Base-by-base conservation (phyloP, 2,329 filamentous ascomycete genomes). In the Xylariales sp. region DNA sequence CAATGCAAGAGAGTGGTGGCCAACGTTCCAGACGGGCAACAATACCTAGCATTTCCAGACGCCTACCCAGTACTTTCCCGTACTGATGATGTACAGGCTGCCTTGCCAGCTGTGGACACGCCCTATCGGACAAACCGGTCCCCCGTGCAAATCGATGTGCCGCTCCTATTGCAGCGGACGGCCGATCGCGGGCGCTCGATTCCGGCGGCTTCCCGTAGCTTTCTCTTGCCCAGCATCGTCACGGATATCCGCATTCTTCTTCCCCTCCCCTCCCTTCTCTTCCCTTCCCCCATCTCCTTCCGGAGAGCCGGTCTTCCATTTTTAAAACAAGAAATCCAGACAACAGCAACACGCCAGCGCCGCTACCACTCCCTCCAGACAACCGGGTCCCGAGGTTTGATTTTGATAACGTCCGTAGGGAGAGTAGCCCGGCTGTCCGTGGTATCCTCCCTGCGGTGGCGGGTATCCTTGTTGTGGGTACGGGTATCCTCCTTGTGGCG, bases 261-360 rank as follows among this genome's bases (percentile, higher is more conserved):
- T 12, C 15, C 8, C 31, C 15, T 32, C 16, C 16, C 15, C 31
- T 7, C 10, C 31, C 31, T 18, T n/a, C 18, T 11, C 16, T 18
- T 22, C 2, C 21, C 32, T 25, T 22, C 12, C 12, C 16, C 12
- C 16, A 36, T n/a, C n/a, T n/a, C n/a, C n/a, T n/a, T n/a, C n/a
- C n/a, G n/a, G n/a, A n/a, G n/a, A n/a, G n/a, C n/a, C n/a, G n/a
- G n/a, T n/a, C n/a, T n/a, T n/a, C n/a, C n/a, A n/a, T n/a, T n/a
- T 20, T 55, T 71, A 80, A 52, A 77, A 78, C n/a, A 79, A 54
- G 16, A 62, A 49, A 49, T 80, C 76, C 52, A 80, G 55, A 54
- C 76, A 80, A 60, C 76, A 80, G 56, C 76, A 80, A 57, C 74
- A 78, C 2, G 76, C 76, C 45, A 76, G 54, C 47, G 65, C 65